Percentiles rank a stretch among this genome's conserved stretches.
These are phyloP conservation scores for Cytospora piceicola DNA, from an alignment of 2,329 filamentous ascomycete species.

Conservation along the genomic window DNA sequence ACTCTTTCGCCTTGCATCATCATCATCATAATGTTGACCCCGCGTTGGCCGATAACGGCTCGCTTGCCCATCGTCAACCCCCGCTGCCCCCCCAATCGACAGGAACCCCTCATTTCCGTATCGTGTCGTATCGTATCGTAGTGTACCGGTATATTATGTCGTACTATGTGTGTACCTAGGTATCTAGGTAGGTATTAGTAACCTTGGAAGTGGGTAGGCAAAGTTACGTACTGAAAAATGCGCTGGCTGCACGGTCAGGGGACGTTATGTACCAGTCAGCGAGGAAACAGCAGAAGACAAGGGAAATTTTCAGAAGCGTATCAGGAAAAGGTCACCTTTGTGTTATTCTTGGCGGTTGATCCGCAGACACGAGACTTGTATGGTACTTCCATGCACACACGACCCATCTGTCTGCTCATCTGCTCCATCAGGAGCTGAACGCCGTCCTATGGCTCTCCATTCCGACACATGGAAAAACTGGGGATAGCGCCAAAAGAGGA, in stretches of 20 bases:
- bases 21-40: background rate
- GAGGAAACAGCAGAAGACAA: background rate
- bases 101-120: background rate
- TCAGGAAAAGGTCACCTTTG: background rate
- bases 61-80: background rate
- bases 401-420: background rate
- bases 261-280: background rate
- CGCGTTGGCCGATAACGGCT: slow-evolving; percentile 1
- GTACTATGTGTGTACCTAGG: background rate
- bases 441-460: background rate
- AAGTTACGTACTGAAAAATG: slow-evolving; percentile 1
- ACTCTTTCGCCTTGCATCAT: background rate
- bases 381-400: background rate
- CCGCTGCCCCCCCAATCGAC: background rate
- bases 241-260: background rate
- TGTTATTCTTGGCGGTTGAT: background rate
- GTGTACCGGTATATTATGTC: background rate
- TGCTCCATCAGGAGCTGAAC: background rate
- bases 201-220: background rate
- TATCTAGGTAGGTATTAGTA: background rate
- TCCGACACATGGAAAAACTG: slow-evolving; percentile 5
- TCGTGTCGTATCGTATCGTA: background rate
- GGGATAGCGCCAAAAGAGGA: background rate
- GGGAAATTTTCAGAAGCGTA: background rate
- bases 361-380: background rate